Conservation (phyloP, 2,329 filamentous ascomycete species). For the Aspergillus pseudotamarii region DNA sequence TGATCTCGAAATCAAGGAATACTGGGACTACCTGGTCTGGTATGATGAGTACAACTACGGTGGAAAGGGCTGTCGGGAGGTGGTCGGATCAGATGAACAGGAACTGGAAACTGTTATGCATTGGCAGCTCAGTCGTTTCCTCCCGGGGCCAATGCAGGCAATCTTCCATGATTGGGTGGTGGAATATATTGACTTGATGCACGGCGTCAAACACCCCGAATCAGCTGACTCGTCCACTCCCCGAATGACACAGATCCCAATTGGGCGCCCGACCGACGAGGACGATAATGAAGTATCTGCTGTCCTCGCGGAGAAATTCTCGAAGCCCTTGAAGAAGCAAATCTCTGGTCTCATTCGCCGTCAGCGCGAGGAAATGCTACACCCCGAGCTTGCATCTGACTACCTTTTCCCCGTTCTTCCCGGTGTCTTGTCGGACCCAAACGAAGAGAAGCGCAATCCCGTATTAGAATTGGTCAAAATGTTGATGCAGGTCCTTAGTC, state of each 20-base stretch:
- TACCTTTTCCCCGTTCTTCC: conserved; percentile 81
- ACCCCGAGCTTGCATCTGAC: conserved; percentile 83
- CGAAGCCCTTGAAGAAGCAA: conserved; percentile 87
- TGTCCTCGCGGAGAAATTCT: conserved; percentile 79
- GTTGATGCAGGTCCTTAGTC: conserved; percentile 85
- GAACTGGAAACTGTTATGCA: conserved; percentile 91
- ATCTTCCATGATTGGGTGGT: conserved; percentile 91
- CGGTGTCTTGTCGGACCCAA: conserved; percentile 45
- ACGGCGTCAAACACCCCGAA: conserved; percentile 75
- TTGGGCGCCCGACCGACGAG: conserved; percentile 60
- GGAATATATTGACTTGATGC: conserved; percentile 95
- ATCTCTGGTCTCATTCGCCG: conserved; percentile 79
- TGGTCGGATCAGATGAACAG: conserved; percentile 75
- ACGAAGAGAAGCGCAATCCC: conserved; percentile 69
- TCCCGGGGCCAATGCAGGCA: conserved; percentile 77
- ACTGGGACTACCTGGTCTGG: conserved; percentile 99
- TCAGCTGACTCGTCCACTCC: conserved; percentile 61
- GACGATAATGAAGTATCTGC: conserved; percentile 62
- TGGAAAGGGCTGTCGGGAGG: conserved; percentile 84
- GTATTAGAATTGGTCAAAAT: conserved; percentile 89
- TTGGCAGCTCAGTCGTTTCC: conserved; percentile 92
- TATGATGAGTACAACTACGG: conserved; percentile 99
- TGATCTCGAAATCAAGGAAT: conserved; percentile 95
- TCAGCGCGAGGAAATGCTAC: conserved; percentile 85
- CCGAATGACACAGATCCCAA: conserved; percentile 63